A percentile compares a stretch with the other conserved stretches of the same genome.
Conservation (phyloP, 164 flowering plant species). For the Aristolochia contorta region DNA sequence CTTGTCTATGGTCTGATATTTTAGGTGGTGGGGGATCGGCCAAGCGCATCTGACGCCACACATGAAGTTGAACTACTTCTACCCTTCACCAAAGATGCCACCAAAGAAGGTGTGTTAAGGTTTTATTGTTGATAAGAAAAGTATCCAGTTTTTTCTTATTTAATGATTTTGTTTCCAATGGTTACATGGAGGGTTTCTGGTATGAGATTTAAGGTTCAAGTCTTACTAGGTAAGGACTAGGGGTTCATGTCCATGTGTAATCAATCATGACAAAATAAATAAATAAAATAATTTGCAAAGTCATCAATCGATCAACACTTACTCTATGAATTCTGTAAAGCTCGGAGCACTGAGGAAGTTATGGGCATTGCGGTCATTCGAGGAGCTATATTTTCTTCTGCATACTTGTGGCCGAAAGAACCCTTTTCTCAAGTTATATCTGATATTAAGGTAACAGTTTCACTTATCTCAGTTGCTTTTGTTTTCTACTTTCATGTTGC, state of each 20-base stretch:
- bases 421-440: conserved; percentile 64
- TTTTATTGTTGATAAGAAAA: neutral
- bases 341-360: conserved; percentile 58
- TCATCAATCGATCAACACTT: neutral
- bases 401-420: conserved; percentile 65
- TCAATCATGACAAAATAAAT: neutral
- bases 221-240: too few species aligned
- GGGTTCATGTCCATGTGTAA: neutral
- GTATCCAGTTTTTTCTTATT: neutral
- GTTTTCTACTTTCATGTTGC: neutral
- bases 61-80: conserved; percentile 84
- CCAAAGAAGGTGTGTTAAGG: conserved; percentile 39
- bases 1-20: too few species aligned
- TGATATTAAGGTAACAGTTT: conserved; percentile 64
- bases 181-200: too few species aligned
- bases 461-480: neutral
- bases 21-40: conserved; percentile 50
- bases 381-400: conserved; percentile 68
- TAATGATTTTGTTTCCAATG: too few species aligned
- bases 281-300: neutral
- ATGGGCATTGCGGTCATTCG: conserved; percentile 42
- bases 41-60: conserved; percentile 33
- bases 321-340: conserved; percentile 28
- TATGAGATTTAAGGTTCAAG: too few species aligned
- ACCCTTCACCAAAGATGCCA: conserved; percentile 49